Base-by-base conservation (phyloP, 2,329 filamentous ascomycete genomes). In the Stagonosporopsis tanaceti region DNA sequence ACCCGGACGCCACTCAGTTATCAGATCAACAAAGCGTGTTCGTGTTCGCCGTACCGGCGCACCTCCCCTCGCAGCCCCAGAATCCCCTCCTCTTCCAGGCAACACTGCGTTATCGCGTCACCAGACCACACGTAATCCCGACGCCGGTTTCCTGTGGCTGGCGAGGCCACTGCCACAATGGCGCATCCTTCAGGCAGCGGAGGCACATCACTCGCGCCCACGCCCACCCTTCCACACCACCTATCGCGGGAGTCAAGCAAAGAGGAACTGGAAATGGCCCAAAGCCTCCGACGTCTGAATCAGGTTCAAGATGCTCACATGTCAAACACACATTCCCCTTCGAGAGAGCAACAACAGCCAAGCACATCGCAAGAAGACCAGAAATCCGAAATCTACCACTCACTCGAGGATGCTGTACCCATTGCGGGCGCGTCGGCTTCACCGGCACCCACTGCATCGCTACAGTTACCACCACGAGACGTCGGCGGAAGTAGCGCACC, bases 191-290 rank as follows among this genome's bases (percentile, higher is more conserved):
- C 72, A 47, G 61, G 60, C 41, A 71, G 62, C 53, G 74, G 74
- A 63, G 74, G 74, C 63, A 75, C 72, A 14, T 73, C 73, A 46
- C 67, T 76, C 50, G 74, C 74, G 59, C 73, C 72, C 7, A 73
- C 71, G 35, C 74, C 73, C 6, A 73, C 72, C 11, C 68, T 73
- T 60, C 72, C 74, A 6, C 74, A 77, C 50, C 70, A 75, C 15
- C 54, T 79, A n/a, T 75, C 77, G 22, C 68, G 77, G 38, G 74
- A 81, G 54, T 78, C 78, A 4, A 82, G 81, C 52, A 77, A 77
- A 62, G 78, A 82, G 70, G 81, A 83, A 62, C 72, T 82, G 25
- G 81, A 83, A 65, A 76, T 80, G 67, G 81, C 81, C 12, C 76
- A 78, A 60, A 79, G 79, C 60, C 77, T 83, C 25, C 74, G 68